phyloP scores from a whole-genome alignment of 257 asterid genomes.

The Primulina huaijiensis region DNA sequence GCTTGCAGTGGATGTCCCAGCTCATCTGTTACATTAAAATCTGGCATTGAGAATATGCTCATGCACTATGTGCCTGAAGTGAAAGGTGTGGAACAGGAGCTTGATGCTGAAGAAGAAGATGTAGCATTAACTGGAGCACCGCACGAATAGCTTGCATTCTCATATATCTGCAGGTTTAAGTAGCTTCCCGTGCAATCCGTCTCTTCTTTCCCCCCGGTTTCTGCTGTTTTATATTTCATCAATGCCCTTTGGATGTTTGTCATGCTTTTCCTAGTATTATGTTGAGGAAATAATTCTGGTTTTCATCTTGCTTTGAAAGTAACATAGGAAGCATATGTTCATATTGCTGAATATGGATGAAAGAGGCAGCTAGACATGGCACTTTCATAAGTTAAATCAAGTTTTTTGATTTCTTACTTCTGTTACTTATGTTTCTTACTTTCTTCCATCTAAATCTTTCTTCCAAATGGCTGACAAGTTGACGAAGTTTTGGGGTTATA shows the following conservation, averaged over 20 bases:
- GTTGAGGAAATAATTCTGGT: neutral
- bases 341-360: too few species aligned
- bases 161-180: neutral
- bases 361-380: neutral
- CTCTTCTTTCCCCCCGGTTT: too few species aligned
- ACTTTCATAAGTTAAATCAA: neutral
- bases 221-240: neutral
- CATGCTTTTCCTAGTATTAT: neutral
- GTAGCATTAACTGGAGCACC: conserved; percentile 56
- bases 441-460: neutral
- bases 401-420: too few species aligned
- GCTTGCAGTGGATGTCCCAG: conserved; percentile 99
- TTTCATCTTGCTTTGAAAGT: too few species aligned
- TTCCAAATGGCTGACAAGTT: neutral
- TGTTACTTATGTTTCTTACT: neutral
- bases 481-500: neutral
- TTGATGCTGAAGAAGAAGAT: conserved; percentile 68
- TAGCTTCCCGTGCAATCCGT: neutral
- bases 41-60: conserved; percentile 95
- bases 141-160: conserved; percentile 39
- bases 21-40: conserved; percentile 86
- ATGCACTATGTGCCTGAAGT: conserved; percentile 98
- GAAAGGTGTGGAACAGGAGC: conserved; percentile 80
- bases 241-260: neutral
- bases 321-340: neutral